Evolutionary conservation across 345 rosid genomes (phyloP), one percentile per base, ranked within the genome.

Genomic region (Tarenaya hassleriana): DNA sequence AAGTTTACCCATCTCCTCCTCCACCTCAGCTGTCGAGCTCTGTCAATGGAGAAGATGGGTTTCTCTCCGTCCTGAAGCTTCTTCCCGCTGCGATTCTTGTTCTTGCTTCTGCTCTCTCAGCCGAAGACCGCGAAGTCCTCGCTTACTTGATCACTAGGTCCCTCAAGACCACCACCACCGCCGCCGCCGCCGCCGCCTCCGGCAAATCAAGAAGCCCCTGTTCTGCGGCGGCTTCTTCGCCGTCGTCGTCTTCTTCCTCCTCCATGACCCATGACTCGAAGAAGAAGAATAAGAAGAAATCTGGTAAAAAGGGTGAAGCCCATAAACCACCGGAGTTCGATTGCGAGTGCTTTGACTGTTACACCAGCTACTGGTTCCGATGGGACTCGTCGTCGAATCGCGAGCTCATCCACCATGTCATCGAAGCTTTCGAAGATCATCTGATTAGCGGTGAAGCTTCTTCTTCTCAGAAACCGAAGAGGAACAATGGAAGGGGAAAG

Each of bases 371-470:
- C 71, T 90, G 97, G 97, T 64, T 62, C 59, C 41, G 79, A 3
- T 90, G 96, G 97, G 96, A 90, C 65, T 84, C 83, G 1, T 86
- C 94, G 0, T 66, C 80, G 1, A 82, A 78, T 58, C 80, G 81
- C 3, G 94, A 90, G 63, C 82, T 74, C 46, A 82, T 90, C 50
- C 78, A 86, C 55, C 84, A 77, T 53, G 89, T 52, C 31, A 90
- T 90, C 10, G 95, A 90, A 38, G 86, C 91, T 12, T 90, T 81
- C 47, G 96, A 90, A 64, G 94, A 84, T 8, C 88, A 84, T 34
- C 53, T 83, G 47, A 35, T 64, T 41, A 57, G 11, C 33, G 73
- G 71, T 16, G 87, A 77, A 35, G 47, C 32, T 41, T 16, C 65
- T 4, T 35, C 62, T 4, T 63, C 67, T n/a, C 74, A 58, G 60